Conservation (phyloP, 2,329 filamentous ascomycete genomes). For the Cercospora zeina region DNA sequence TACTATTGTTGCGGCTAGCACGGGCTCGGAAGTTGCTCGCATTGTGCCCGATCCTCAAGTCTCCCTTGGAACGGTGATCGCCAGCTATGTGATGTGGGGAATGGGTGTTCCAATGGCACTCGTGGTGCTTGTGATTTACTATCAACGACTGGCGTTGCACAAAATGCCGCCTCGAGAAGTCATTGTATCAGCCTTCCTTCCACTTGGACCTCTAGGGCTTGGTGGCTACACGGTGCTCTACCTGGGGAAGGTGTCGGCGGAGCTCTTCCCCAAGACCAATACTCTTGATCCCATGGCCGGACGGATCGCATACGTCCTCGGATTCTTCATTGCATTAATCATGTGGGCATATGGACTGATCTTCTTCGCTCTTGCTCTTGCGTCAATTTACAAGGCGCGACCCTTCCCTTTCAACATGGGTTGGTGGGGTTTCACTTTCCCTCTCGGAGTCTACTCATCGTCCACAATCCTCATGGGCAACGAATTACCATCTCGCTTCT, state of each 20-base stretch:
- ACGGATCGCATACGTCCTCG: slow-evolving; percentile 51
- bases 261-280: slow-evolving; percentile 23
- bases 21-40: slow-evolving; percentile 62
- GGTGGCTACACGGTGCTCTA: slow-evolving; percentile 56
- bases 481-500: slow-evolving; percentile 57
- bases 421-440: slow-evolving; percentile 64
- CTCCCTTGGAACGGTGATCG: slow-evolving; percentile 63
- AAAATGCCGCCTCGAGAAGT: slow-evolving; percentile 66
- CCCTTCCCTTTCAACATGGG: slow-evolving; percentile 62
- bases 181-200: slow-evolving; percentile 67
- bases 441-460: slow-evolving; percentile 57
- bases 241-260: slow-evolving; percentile 33
- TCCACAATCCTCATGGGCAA: slow-evolving; percentile 51
- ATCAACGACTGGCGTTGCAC: slow-evolving; percentile 66
- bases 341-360: slow-evolving; percentile 59
- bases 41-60: slow-evolving; percentile 56
- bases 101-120: slow-evolving; percentile 62
- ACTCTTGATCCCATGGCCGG: slow-evolving; percentile 47
- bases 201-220: slow-evolving; percentile 65
- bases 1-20: slow-evolving; percentile 63
- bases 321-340: slow-evolving; percentile 55
- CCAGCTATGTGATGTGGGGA: slow-evolving; percentile 68
- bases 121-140: slow-evolving; percentile 66
- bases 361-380: slow-evolving; percentile 52
- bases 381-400: slow-evolving; percentile 39